phyloP scores from a whole-genome alignment of 345 rosid genomes.

The Excoecaria agallocha region DNA sequence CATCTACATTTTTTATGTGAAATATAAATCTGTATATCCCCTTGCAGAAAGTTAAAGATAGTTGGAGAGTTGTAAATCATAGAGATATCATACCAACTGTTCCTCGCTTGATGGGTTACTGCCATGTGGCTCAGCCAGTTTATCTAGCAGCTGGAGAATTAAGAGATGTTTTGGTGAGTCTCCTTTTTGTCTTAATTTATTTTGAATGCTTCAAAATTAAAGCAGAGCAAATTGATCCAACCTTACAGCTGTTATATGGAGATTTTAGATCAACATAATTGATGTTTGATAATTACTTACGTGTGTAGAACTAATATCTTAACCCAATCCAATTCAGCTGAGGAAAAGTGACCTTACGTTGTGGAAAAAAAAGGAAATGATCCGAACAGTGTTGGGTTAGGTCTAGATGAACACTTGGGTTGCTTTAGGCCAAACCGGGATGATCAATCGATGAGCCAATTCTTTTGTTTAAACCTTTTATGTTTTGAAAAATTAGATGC shows the following conservation, averaged over 20 bases:
- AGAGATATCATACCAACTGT: slow-evolving; percentile 96
- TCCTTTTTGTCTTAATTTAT: background rate
- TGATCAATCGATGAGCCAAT: too few species aligned
- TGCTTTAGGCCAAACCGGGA: too few species aligned
- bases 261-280: background rate
- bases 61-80: slow-evolving; percentile 94
- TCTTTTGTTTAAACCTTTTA: too few species aligned
- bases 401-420: too few species aligned
- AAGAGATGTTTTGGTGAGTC: slow-evolving; percentile 58
- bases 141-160: slow-evolving; percentile 73
- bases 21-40: background rate
- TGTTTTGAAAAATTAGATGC: too few species aligned
- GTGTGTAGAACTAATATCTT: background rate
- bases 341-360: too few species aligned
- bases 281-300: background rate
- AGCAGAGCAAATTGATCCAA: background rate
- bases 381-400: too few species aligned
- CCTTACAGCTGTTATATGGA: background rate
- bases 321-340: too few species aligned
- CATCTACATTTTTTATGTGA: background rate
- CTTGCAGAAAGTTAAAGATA: slow-evolving; percentile 81
- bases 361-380: too few species aligned
- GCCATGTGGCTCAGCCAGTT: slow-evolving; percentile 91
- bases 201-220: background rate
- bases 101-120: slow-evolving; percentile 94